Evolutionary conservation across 164 flowering plant genomes (phyloP), one percentile per base, ranked within the genome.

Genomic region (Liriodendron chinense): DNA sequence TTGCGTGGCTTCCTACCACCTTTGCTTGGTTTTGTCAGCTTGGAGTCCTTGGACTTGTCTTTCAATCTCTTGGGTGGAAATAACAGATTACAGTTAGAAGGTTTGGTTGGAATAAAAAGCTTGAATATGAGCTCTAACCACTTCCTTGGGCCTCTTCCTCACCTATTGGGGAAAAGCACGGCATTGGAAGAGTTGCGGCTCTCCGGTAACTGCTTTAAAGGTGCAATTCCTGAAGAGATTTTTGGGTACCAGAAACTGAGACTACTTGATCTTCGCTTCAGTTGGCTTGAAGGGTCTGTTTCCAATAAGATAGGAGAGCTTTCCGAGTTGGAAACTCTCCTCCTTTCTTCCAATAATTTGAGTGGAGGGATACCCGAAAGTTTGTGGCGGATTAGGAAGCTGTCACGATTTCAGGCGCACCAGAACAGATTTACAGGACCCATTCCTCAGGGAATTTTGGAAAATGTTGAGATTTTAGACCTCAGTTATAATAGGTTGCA

Each of bases 11-110:
- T 47, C 53, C 70, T 87, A 75, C 90, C 93, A 43, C 64, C 56
- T 69, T 89, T 92, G 73, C 1, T 6, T 78, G 88, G 90, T 25
- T 90, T 89, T 80, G 22, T 3, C 50, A 77, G 72, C 69, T 84
- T 92, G 70, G 85, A 85, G 74, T 5, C 10, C 70, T 81, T 92
- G 83, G 94, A 90, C 72, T 83, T 92, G 73, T 87, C 94, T 72
- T 14, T 0, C 25, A 92, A 92, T 82, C 2, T 0, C 0, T 61
- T 92, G 25, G 43, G 13, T 50, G 97, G 97, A 63, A 75, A 2
- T n/a, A 75, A 90, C 75, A 74, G 16, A 70, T 72, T 18, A 9
- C 85, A 87, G 71, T 74, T 92, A 3, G 81, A 85, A 78, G 89
- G 79, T 2, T 79, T 90, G 81, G 77, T 65, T 70, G 49, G 70